Base-by-base conservation (phyloP, 768 basidiomycete species). In the Cytidiella melzeri region DNA sequence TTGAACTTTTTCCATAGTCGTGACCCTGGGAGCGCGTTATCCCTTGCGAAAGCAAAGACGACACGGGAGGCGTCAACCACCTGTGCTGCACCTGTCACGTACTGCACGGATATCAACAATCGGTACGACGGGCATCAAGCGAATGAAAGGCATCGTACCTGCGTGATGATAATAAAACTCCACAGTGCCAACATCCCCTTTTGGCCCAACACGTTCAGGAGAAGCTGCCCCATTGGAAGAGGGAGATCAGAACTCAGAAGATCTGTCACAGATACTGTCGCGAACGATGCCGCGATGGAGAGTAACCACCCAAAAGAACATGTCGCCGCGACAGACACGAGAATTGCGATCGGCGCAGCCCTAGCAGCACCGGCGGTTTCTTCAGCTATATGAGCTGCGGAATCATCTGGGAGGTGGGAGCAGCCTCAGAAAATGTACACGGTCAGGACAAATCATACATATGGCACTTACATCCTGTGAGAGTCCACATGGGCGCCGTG, bases 401-500 rank as follows among this genome's bases (percentile, higher is more conserved):
- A 87, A 57, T 87, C 84, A 54, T 87, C 84, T 86, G 20, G 3
- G 44, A 19, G 3, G 3, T 34, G 2, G 52, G 40, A 13, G 7
- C 4, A 15, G 27, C 19, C 38, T 7, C n/a, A n/a, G n/a, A n/a
- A n/a, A n/a, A n/a, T n/a, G n/a, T n/a, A n/a, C n/a, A n/a, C n/a
- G n/a, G n/a, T n/a, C n/a, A n/a, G n/a, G n/a, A n/a, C n/a, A n/a
- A n/a, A n/a, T n/a, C n/a, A n/a, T 6, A 19, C 9, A 30, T 26
- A 27, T 28, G 36, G 4, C 21, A 64, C 81, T 56, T 47, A 85
- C 84, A 87, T 52, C 84, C 85, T 2, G 85, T 87, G 48, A 87
- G 64, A 3, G 83, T 85, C 84, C 84, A 87, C 85, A 87, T 87
- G 0, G 84, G 81, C 1, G 85, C 71, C 0, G 83, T 84, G 59